phyloP scores from a whole-genome alignment of 1,284 basidiomycete species.

The Bjerkandera adusta region DNA sequence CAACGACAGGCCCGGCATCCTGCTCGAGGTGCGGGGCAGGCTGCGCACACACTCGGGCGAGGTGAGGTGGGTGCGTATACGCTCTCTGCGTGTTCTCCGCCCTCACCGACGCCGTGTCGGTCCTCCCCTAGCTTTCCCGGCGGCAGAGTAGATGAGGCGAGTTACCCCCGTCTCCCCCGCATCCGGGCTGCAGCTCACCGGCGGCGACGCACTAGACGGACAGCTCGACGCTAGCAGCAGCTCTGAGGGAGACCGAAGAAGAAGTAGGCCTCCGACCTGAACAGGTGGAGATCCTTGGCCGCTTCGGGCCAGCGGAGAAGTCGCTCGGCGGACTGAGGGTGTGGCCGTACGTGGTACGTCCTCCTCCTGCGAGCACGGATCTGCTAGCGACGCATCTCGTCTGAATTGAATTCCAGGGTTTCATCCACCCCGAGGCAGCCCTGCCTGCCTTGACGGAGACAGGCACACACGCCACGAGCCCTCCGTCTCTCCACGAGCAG shows the following conservation, averaged over 20 bases:
- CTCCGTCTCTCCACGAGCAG: no score
- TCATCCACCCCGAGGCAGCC: conserved; percentile 43
- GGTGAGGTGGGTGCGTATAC: conserved; percentile 55
- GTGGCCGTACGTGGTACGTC: conserved; percentile 72
- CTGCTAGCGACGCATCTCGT: not conserved
- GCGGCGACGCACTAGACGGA: conserved; percentile 44
- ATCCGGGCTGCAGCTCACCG: not conserved
- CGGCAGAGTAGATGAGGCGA: conserved; percentile 64
- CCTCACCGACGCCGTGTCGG: no score
- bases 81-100: no score
- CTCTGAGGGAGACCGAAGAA: conserved; percentile 71
- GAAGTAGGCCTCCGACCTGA: conserved; percentile 61
- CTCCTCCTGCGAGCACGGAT: not conserved
- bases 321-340: conserved; percentile 63
- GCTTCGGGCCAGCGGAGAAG: conserved; percentile 58
- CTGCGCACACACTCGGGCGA: conserved; percentile 76
- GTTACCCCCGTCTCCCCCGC: conserved; percentile 18
- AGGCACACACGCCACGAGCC: conserved; percentile 11
- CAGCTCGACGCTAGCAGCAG: conserved; percentile 49
- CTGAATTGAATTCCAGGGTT: conserved; percentile 46
- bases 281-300: conserved; percentile 64
- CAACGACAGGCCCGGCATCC: conserved; percentile 56
- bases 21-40: conserved; percentile 71
- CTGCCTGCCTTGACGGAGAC: no score
- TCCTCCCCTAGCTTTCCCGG: conserved; percentile 64